Base-by-base conservation (phyloP, 257 asterid genomes). In the Lantana camara region DNA sequence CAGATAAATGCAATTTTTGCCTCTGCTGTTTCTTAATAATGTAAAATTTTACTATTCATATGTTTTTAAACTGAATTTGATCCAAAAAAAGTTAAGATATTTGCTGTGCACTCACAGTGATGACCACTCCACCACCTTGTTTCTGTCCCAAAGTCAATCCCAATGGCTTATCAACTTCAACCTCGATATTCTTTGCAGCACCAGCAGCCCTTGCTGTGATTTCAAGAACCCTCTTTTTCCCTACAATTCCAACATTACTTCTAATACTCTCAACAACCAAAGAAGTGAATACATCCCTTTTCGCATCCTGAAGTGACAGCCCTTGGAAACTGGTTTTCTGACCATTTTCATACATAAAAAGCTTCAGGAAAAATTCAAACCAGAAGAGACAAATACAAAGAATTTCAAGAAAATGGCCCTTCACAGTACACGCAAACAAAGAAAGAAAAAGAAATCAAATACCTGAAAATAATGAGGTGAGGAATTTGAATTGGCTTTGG, bases 121-220 rank as follows among this genome's bases (percentile, higher is more conserved):
- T 82, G 59, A 93, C 71, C 3, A 93, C 99, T 10, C 96, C 99
- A 62, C 99, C 99, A 30, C 92, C 96, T 27, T 82, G 68, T 80
- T 87, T 93, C 67, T 83, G 97, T 35, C 99, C 97, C 27, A 90
- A 56, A 63, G 95, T 90, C 74, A 93, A 76, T n/a, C 99, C 99
- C 82, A 93, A 64, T 14, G 99, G 99, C 85, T 93, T 93, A 32
- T 87, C 96, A 64, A 93, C 99, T 60, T 93, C 99, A 54, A 85
- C 97, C 82, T 93, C 99, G 41, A 93, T 90, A 50, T 73, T 84
- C 84, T 87, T 90, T 1, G 95, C 82, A 62, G 96, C 74, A 2
- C 84, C 86, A 34, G 89, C 84, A 17, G 85, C 68, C 74, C 84
- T 85, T 48, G 97, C 95, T 3, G 64, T 79, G 48, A 93, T 79